A percentile compares a stretch with the other conserved stretches of the same genome.
Conservation (phyloP, 768 basidiomycete genomes). For the Russula sp. region DNA sequence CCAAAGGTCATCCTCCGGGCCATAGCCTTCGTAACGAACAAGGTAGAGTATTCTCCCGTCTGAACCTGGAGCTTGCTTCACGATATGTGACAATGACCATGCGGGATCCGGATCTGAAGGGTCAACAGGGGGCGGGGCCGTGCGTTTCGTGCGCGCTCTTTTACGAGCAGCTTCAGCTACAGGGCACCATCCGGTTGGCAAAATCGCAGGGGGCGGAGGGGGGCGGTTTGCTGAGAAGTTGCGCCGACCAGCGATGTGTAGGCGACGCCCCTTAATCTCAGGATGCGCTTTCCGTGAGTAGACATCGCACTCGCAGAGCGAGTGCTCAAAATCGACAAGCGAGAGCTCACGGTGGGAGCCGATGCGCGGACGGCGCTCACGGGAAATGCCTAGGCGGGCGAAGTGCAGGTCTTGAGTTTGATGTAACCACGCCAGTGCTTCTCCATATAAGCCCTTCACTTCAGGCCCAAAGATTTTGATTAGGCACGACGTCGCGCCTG, state of each 20-base stretch:
- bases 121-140: constrained; percentile 23
- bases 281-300: constrained; percentile 59
- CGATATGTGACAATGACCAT: constrained; percentile 32
- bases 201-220: constrained; percentile 28
- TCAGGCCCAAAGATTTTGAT: constrained; percentile 54
- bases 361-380: constrained; percentile 27
- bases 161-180: constrained; percentile 8
- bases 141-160: constrained; percentile 12
- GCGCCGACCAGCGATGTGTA: constrained; percentile 29
- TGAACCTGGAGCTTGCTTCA: constrained; percentile 25
- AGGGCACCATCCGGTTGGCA: constrained; percentile 26
- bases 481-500: constrained; percentile 63
- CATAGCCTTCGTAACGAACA: constrained; percentile 31
- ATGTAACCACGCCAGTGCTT: constrained; percentile 60
- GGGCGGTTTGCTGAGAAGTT: constrained; percentile 22
- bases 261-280: constrained; percentile 35
- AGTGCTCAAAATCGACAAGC: constrained; percentile 71
- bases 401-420: constrained; percentile 57
- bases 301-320: constrained; percentile 75
- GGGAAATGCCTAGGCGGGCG: constrained; percentile 42
- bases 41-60: constrained; percentile 22
- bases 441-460: constrained; percentile 42
- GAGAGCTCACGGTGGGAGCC: constrained; percentile 35
- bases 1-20: constrained; percentile 30
- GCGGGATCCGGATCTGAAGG: constrained; percentile 21